phyloP scores from a whole-genome alignment of 2,329 filamentous ascomycete genomes.

The Penicillium sp. region DNA sequence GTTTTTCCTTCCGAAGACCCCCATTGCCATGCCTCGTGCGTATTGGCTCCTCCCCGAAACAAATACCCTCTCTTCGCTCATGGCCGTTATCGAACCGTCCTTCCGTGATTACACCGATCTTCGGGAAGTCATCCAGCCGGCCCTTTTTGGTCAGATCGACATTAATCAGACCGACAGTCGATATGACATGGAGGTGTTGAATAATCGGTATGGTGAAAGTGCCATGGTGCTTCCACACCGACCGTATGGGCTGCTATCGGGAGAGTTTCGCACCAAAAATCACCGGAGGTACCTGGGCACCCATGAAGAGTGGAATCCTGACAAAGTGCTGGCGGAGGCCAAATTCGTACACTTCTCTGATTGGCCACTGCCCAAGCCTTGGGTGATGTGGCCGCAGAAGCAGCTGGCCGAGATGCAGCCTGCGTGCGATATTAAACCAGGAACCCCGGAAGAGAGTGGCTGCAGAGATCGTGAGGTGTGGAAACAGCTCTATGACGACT shows the following conservation, averaged over 20 bases:
- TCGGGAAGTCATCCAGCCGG: constrained; percentile 26
- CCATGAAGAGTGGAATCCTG: constrained; percentile 60
- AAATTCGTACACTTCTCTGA: constrained; percentile 72
- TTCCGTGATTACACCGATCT: constrained; percentile 45
- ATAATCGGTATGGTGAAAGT: constrained; percentile 59
- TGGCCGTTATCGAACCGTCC: constrained; percentile 64
- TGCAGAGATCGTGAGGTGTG: constrained; percentile 40
- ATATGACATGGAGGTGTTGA: constrained; percentile 69
- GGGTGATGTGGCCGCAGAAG: constrained; percentile 48
- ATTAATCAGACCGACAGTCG: constrained; percentile 19
- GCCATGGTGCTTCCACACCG: constrained; percentile 65
- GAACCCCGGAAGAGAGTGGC: constrained; percentile 36
- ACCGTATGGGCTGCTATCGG: constrained; percentile 60
- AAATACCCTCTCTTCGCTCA: constrained; percentile 58
- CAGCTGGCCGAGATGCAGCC: constrained; percentile 34
- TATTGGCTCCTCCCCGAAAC: constrained; percentile 65
- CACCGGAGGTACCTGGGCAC: constrained; percentile 54
- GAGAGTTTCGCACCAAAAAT: constrained; percentile 60
- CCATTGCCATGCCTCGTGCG: constrained; percentile 68
- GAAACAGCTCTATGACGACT: constrained; percentile 40
- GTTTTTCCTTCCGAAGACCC: constrained; percentile 63
- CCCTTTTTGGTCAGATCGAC: constrained; percentile 29
- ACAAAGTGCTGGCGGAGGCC: constrained; percentile 57
- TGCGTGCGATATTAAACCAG: constrained; percentile 35
- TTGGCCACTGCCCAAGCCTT: constrained; percentile 68